Base-by-base conservation (phyloP, 257 asterid genomes). In the Nicotiana otophora region DNA sequence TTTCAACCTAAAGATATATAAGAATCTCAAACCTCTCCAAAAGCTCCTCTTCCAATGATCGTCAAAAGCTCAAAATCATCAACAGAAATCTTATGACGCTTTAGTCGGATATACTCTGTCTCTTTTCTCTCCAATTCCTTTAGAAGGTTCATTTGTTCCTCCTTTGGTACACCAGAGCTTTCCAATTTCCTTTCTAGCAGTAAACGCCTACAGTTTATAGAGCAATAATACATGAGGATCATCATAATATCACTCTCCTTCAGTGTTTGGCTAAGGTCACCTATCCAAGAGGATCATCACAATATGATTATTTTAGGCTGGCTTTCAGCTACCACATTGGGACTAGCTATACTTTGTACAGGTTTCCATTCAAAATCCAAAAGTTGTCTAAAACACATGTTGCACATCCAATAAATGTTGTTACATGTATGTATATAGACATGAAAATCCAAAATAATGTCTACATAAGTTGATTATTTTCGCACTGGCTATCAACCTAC, bases 41-140 rank as follows among this genome's bases (percentile, higher is more conserved):
- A 94, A 76, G 97, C 97, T 70, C 98, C 97, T 90, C 94, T 90
- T 31, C 98, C 98, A 4, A 94, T 94, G 48, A 92, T 90, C 34
- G 90, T 85, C 60, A 94, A 83, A 74, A 93, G 90, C 85, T 93
- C 96, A 84, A 94, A 94, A 86, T 94, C 96, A 78, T 89, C 90
- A 48, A 92, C 98, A 36, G 93, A 89, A 86, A 92, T 90, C 88
- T 89, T 92, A 84, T 91, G 88, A 84, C 98, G 87, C 85, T 89
- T 93, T 79, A 94, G 90, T 7, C 97, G 92, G 90, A 94, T 94
- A 83, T 87, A 93, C 81, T 90, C 93, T 0, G 96, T 94, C 89
- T 94, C 98, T 75, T 87, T 93, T 42, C 90, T 89, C 81, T 92
- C 97, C 92, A 94, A 84, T 39, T 93, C 97, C 88, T 89, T 91